phyloP scores from a whole-genome alignment of 2,329 filamentous ascomycete genomes.

The Magnaporthiopsis poae region DNA sequence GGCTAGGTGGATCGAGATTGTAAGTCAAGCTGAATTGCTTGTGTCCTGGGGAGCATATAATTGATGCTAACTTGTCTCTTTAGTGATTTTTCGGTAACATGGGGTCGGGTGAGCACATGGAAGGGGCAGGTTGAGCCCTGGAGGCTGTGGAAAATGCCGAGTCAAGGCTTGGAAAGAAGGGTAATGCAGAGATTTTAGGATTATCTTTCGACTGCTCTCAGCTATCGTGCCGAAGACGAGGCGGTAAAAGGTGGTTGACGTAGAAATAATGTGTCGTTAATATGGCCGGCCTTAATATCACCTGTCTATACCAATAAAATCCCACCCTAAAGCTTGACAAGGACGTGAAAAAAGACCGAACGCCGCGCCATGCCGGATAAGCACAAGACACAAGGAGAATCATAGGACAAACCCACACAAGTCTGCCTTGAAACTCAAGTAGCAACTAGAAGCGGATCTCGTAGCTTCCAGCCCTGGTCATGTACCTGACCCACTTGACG shows the following conservation, averaged over 20 bases:
- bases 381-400: not conserved
- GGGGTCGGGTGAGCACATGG: too few relatives aligned
- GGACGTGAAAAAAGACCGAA: not conserved
- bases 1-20: conserved; percentile 53
- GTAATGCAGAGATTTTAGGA: not conserved
- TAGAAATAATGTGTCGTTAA: not conserved
- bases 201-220: not conserved
- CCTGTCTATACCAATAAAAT: not conserved
- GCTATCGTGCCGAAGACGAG: not conserved
- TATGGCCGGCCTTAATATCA: not conserved
- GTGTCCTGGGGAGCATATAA: not conserved
- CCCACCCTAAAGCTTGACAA: not conserved
- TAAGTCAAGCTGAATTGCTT: conserved; percentile 12
- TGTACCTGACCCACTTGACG: conserved; percentile 98
- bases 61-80: not conserved
- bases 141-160: not conserved
- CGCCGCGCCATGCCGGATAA: conserved; percentile 6
- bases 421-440: not conserved
- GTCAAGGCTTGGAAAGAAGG: not conserved
- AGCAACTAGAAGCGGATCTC: conserved; percentile 63
- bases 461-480: conserved; percentile 95
- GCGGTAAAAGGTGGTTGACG: not conserved
- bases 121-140: too few relatives aligned
- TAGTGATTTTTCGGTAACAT: not conserved
- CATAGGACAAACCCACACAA: not conserved